Evolutionary conservation across 805 yeast genomes (phyloP), one percentile per base, ranked within the genome.

Genomic region (Cyberlindnera maritima): DNA sequence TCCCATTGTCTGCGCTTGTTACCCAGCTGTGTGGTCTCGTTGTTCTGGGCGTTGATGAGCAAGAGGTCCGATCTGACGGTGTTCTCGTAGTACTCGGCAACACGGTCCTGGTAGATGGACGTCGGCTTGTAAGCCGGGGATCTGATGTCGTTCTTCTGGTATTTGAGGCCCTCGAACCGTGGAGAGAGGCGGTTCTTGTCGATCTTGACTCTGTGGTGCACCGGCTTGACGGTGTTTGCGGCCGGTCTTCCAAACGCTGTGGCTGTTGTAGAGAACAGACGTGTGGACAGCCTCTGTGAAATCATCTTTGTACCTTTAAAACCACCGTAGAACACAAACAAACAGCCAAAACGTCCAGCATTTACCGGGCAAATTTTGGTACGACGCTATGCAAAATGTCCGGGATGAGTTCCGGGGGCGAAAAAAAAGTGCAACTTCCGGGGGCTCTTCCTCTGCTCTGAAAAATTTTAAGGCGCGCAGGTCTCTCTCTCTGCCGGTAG

Each of bases 171-270:
- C 43, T 85, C 80, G 65, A 83, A 86, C 50, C 83, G 74, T 47
- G 92, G 90, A 32, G 91, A 84, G 41, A 92, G 76, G 45, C 79
- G 78, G 33, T 81, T 69, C 65, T 94, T 94, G 59, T 79, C 76
- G 61, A 88, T 81, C 55, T 79, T 80, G 37, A 92, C 87, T 49
- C 80, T 76, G 67, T 94, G 99, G 66, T 94, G 99, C 14, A 92
- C 95, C 2, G 99, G 98, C 42, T 85, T 79, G 32, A 88, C 91
- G 43, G 88, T 77, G 34, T 95, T 85, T 64, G 77, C 79, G 26
- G 81, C 85, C 41, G 76, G 76, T 64, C 69, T 76, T 48, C 67
- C 68, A 33, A 60, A 68, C 43, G 57, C 70, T 4, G 41, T 44
- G 3, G 55, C 51, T 0, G 64, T 33, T 1, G 56, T 45, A 17